Evolutionary conservation across 805 yeast genomes (phyloP).

Genomic region (Myxozyma kluyveri): DNA sequence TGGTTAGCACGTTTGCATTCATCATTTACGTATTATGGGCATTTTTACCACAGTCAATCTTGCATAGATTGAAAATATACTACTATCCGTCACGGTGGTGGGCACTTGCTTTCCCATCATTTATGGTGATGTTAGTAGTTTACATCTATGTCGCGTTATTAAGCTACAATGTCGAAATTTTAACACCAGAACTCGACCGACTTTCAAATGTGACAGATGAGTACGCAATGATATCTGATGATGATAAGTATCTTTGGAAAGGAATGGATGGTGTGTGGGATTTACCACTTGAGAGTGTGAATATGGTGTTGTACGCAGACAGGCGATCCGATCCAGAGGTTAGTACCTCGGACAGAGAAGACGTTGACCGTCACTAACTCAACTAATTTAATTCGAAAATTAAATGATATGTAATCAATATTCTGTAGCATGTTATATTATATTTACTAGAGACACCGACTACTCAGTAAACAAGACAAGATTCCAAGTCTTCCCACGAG

Average conservation of each 20-base stretch:
- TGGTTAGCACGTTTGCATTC: conserved; percentile 58
- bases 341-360: background rate
- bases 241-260: conserved; percentile 45
- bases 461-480: too few relatives aligned
- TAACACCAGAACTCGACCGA: conserved; percentile 59
- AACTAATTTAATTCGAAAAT: too few relatives aligned
- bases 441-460: too few relatives aligned
- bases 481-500: too few relatives aligned
- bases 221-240: conserved; percentile 47
- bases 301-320: conserved; percentile 54
- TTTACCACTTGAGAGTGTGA: conserved; percentile 68
- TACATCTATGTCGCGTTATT: conserved; percentile 70
- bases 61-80: conserved; percentile 54
- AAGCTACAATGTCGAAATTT: conserved; percentile 71
- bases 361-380: too few relatives aligned
- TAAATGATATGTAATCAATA: too few relatives aligned
- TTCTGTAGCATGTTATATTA: too few relatives aligned
- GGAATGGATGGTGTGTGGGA: conserved; percentile 87
- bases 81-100: conserved; percentile 90
- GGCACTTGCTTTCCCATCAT: conserved; percentile 77
- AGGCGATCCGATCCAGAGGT: conserved; percentile 6
- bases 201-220: conserved; percentile 67
- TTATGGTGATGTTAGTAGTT: conserved; percentile 65
- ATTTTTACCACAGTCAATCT: conserved; percentile 57
- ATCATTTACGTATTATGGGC: conserved; percentile 71